A percentile compares a stretch with the other conserved stretches of the same genome.
These are phyloP conservation scores for Anacardium occidentale DNA, from an alignment of 345 rosid species.

Conservation along the genomic window DNA sequence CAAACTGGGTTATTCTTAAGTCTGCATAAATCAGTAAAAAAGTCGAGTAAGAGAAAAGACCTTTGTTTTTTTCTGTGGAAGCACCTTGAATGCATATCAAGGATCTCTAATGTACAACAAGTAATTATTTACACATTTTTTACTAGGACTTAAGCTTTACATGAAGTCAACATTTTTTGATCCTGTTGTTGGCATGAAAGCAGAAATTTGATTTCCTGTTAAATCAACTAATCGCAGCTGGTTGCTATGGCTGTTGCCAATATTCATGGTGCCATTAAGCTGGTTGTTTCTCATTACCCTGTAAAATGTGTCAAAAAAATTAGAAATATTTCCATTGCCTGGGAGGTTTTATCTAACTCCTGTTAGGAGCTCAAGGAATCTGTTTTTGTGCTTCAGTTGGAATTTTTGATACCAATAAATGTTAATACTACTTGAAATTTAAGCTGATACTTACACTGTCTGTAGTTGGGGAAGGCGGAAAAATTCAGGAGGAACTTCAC, in stretches of 20 bases:
- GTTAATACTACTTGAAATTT: slow-evolving; percentile 1
- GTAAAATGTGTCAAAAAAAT: slow-evolving; percentile 12
- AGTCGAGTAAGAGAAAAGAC: background rate
- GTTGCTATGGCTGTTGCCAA: slow-evolving; percentile 42
- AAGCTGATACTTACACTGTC: slow-evolving; percentile 56
- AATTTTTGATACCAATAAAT: background rate
- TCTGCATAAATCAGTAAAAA: slow-evolving; percentile 40
- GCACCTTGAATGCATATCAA: background rate
- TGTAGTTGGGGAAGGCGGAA: slow-evolving; percentile 59
- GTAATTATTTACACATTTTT: background rate
- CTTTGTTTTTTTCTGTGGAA: background rate
- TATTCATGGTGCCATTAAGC: slow-evolving; percentile 51
- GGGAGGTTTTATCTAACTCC: background rate
- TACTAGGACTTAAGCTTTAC: slow-evolving; percentile 38
- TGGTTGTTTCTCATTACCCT: slow-evolving; percentile 52
- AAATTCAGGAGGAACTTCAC: slow-evolving; percentile 48
- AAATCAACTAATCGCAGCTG: slow-evolving; percentile 57
- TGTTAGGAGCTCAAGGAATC: background rate
- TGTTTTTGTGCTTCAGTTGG: background rate
- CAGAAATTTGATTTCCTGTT: slow-evolving; percentile 45
- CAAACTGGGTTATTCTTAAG: slow-evolving; percentile 67
- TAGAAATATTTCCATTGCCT: background rate
- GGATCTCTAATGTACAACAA: background rate
- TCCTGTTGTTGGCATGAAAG: slow-evolving; percentile 17
- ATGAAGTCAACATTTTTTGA: slow-evolving; percentile 26